Base-by-base conservation (phyloP, 371 early-diverging fungal species). In the Rhizopus sp. region DNA sequence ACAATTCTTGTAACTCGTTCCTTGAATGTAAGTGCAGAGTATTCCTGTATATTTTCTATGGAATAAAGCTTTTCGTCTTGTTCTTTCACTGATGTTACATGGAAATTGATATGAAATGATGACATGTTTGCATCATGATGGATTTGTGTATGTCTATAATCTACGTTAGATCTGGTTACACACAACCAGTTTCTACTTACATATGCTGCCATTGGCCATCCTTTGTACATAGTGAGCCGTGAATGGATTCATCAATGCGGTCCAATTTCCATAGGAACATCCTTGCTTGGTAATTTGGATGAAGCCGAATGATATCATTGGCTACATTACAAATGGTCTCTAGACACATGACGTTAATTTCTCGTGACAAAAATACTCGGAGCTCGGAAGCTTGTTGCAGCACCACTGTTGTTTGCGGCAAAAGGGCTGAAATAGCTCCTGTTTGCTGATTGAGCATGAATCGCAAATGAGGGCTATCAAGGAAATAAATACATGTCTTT, bases 261-360 rank as follows among this genome's bases (percentile, higher is more conserved):
- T 80, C 72, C 23, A 80, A 67, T 32, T 75, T 70, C 80, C 80
- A 80, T 23, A 70, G 41, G 12, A 62, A 64, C 13, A 70, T 68
- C 33, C 64, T 73, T n/a, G 52, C 57, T 0, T 57, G 52, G 3
- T 62, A 62, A 8, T 31, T 30, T 0, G 34, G 33, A 29, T 68
- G 46, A 8, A 59, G 41, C 53, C 58, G 58, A 13, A 80, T 64
- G 13, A 75, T 51, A 33, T 70, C 72, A 53, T 80, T 80, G n/a
- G 75, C 75, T 34, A 64, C 69, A 42, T 77, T 70, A 49, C 80
- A 80, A 16, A 75, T 72, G 39, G 61, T 64, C 4, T 62, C 62
- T 5, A 80, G 64, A 42, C 73, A 75, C 23, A 80, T 68, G 38
- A 80, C 53, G 38, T 75, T 80, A 37, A 80, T 64, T 52, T 80